These are phyloP conservation scores for Paspalum vaginatum DNA, from an alignment of 176 grass and related monocot species.

Conservation along the genomic window DNA sequence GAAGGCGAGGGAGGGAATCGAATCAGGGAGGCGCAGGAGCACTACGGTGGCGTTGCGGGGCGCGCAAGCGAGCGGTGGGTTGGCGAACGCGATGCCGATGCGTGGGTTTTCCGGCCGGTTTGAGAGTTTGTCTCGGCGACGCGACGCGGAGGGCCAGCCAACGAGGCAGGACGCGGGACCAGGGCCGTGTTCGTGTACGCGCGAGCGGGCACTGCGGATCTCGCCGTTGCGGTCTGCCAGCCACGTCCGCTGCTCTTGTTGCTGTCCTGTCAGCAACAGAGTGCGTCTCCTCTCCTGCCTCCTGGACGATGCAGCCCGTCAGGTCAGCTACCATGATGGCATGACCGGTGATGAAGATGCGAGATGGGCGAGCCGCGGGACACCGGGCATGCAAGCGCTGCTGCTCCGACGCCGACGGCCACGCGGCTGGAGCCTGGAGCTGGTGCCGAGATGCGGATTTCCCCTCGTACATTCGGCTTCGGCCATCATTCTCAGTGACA, in stretches of 20 bases:
- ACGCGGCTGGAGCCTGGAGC: not conserved
- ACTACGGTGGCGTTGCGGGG: slow-evolving; percentile 26
- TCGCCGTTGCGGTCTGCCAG: not conserved
- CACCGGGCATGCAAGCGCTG: not conserved
- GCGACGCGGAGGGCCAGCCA: not conserved
- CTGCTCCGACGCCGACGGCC: not conserved
- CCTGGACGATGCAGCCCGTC: not conserved
- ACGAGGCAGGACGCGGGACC: not conserved
- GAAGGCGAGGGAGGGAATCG: not conserved
- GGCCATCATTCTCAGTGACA: not conserved
- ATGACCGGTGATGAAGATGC: not conserved
- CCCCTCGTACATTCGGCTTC: slow-evolving; percentile 17
- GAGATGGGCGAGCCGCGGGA: not conserved
- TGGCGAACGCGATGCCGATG: not conserved
- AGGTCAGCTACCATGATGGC: too few relatives aligned
- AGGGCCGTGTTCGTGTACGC: not conserved
- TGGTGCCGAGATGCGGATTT: not conserved
- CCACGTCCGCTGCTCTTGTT: not conserved
- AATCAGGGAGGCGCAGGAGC: too few relatives aligned
- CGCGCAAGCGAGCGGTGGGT: slow-evolving; percentile 23
- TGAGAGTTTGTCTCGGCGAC: slow-evolving; percentile 43
- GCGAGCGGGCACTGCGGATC: not conserved
- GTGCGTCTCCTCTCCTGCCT: not conserved
- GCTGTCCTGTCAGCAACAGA: not conserved
- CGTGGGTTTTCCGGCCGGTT: not conserved